These are phyloP conservation scores for Wickerhamiella galacta DNA, from an alignment of 805 yeast genomes.

Conservation along the genomic window DNA sequence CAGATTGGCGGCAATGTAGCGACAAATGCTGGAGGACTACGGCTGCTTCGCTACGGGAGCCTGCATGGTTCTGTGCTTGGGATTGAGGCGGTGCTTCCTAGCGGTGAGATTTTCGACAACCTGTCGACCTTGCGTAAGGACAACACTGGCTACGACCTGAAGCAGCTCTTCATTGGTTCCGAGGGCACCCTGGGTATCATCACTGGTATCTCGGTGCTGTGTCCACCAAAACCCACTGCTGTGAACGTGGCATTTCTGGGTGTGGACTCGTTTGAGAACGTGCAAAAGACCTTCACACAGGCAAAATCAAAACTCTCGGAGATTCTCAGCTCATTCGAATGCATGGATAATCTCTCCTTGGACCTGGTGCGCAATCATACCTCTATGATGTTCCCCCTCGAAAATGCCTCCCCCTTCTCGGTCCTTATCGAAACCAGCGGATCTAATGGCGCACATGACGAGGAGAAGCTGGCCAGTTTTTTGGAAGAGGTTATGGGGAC, in stretches of 20 bases:
- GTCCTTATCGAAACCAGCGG: slow-evolving; percentile 93
- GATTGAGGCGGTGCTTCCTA: slow-evolving; percentile 74
- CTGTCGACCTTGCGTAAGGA: slow-evolving; percentile 80
- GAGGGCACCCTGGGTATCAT: slow-evolving; percentile 86
- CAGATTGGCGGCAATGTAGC: slow-evolving; percentile 91
- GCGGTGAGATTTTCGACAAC: slow-evolving; percentile 64
- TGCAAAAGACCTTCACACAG: slow-evolving; percentile 59
- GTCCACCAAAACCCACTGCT: slow-evolving; percentile 76
- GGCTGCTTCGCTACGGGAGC: slow-evolving; percentile 77
- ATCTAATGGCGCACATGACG: slow-evolving; percentile 83
- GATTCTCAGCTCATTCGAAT: slow-evolving; percentile 79
- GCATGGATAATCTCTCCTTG: slow-evolving; percentile 45
- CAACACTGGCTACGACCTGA: slow-evolving; percentile 85
- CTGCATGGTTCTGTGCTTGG: slow-evolving; percentile 84
- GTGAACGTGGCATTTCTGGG: slow-evolving; percentile 81
- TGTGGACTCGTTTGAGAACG: slow-evolving; percentile 58
- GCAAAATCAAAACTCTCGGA: slow-evolving; percentile 72
- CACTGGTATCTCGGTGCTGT: slow-evolving; percentile 74
- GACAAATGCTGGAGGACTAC: slow-evolving; percentile 91
- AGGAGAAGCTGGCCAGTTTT: slow-evolving; percentile 71
- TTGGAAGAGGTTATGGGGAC: slow-evolving; percentile 72
- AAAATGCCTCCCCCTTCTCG: slow-evolving; percentile 70
- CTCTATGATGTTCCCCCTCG: slow-evolving; percentile 55
- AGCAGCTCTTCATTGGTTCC: slow-evolving; percentile 81
- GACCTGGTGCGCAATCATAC: slow-evolving; percentile 43